These are phyloP conservation scores for Sanghuangporus baumii DNA, from an alignment of 1,284 basidiomycete species.

Conservation along the genomic window DNA sequence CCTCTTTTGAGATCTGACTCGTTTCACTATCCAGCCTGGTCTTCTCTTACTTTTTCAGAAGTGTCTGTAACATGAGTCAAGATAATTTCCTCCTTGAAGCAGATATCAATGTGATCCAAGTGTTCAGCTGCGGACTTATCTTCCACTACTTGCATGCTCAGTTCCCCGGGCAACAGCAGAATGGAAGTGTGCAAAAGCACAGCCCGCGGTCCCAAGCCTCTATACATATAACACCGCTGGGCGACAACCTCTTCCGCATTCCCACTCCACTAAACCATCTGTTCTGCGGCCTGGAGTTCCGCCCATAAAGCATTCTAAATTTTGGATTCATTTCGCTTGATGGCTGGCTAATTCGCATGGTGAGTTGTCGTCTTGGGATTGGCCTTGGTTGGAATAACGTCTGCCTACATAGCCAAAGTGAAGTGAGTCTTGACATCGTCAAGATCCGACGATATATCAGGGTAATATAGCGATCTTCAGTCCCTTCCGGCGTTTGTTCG, in stretches of 20 bases:
- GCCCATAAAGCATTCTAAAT: neutral
- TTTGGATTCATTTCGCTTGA: neutral
- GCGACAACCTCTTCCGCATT: neutral
- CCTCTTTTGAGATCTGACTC: neutral
- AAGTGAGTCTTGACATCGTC: neutral
- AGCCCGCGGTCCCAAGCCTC: neutral
- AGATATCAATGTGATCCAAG: neutral
- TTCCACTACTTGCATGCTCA: neutral
- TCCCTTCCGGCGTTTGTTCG: neutral
- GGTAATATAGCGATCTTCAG: neutral
- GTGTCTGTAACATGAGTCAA: neutral
- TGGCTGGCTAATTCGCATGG: neutral
- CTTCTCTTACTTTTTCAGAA: neutral
- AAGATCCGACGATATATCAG: neutral
- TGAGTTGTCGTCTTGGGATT: neutral
- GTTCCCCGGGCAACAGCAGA: slow-evolving; percentile 1
- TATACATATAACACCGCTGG: neutral
- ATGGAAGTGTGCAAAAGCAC: neutral
- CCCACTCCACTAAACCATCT: neutral
- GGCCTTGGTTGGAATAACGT: neutral
- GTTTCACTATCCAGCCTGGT: neutral
- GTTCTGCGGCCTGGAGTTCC: neutral
- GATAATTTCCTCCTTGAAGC: too few relatives aligned
- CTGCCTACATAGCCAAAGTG: neutral
- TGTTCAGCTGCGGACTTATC: neutral